Evolutionary conservation across 257 asterid species (phyloP).

Genomic region (Knoxia roxburghii): DNA sequence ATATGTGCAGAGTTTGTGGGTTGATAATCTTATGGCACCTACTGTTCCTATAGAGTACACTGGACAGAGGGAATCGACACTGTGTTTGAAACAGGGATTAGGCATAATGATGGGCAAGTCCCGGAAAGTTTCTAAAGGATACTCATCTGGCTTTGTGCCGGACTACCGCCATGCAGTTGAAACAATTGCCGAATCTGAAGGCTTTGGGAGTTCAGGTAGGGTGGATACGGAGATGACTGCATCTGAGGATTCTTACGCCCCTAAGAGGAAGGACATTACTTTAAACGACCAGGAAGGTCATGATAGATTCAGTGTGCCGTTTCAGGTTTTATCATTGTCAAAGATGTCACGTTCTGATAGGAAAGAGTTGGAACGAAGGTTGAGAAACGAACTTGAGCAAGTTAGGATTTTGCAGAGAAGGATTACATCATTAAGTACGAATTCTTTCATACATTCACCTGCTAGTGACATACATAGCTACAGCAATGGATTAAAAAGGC

Average conservation of each 20-base stretch:
- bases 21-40: constrained; percentile 49
- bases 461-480: constrained; percentile 33
- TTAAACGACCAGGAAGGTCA: constrained; percentile 32
- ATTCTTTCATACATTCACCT: constrained; percentile 27
- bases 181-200: constrained; percentile 63
- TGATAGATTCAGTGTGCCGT: constrained; percentile 51
- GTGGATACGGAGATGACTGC: constrained; percentile 37
- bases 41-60: constrained; percentile 51
- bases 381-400: constrained; percentile 63
- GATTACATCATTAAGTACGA: constrained; percentile 32
- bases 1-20: constrained; percentile 35
- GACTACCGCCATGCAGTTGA: constrained; percentile 60
- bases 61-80: constrained; percentile 41
- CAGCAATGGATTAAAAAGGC: constrained; percentile 43
- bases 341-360: constrained; percentile 55
- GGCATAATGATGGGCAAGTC: constrained; percentile 60
- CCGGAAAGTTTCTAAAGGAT: constrained; percentile 53
- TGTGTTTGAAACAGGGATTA: constrained; percentile 24
- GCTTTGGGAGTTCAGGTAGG: constrained; percentile 48
- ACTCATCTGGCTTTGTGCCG: constrained; percentile 48
- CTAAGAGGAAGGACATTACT: constrained; percentile 30
- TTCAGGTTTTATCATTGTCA: constrained; percentile 41
- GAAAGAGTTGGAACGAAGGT: constrained; percentile 47
- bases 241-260: constrained; percentile 32
- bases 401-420: constrained; percentile 57